Evolutionary conservation across 2,329 filamentous ascomycete species (phyloP), one percentile per base, ranked within the genome.

Genomic region (Diaporthe ilicicola): DNA sequence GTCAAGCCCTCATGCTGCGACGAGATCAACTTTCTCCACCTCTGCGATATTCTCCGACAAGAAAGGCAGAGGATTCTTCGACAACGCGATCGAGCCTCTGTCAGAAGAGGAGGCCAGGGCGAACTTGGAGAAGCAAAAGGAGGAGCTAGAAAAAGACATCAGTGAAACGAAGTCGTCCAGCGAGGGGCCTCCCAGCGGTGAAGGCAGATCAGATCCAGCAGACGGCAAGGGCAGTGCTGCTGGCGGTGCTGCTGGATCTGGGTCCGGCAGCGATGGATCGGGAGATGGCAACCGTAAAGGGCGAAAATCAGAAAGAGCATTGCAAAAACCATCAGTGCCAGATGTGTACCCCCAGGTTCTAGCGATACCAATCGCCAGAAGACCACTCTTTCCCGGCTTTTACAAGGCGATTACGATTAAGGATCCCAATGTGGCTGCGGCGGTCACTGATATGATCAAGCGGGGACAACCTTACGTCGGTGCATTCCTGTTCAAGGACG

Each of bases 341-440:
- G 96, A 99, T 73, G 91, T 98, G 53, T 99, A 99, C 80, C 96
- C 96, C 4, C 96, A 98, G 80, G 95, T 99, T 69, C 94, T 99
- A 88, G 95, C 95, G 2, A 97, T 99, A 69, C 96, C 96, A 9
- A 98, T 99, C 77, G 93, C 94, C 34, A 94, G 97, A 81, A 89
- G 96, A 67, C 96, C 96, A 13, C 85, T 99, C 15, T 99, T 98
- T 82, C 96, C 96, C 1, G 96, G 96, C 1, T 99, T 98, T 82
- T 99, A 99, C 85, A 99, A 99, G 83, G 95, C 96, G 12, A 96
- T 99, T 76, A 99, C 95, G 4, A 97, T 99, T 76, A 92, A 94
- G 79, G 94, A 99, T 78, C 93, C 93, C 22, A 93, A 96, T 76
- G 96, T 99, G 44, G 93, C 95, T 17, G 91, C 91, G 48, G 96